A percentile compares a stretch with the other conserved stretches of the same genome.
Conservation (phyloP, 257 asterid species). For the Plantago ovata region DNA sequence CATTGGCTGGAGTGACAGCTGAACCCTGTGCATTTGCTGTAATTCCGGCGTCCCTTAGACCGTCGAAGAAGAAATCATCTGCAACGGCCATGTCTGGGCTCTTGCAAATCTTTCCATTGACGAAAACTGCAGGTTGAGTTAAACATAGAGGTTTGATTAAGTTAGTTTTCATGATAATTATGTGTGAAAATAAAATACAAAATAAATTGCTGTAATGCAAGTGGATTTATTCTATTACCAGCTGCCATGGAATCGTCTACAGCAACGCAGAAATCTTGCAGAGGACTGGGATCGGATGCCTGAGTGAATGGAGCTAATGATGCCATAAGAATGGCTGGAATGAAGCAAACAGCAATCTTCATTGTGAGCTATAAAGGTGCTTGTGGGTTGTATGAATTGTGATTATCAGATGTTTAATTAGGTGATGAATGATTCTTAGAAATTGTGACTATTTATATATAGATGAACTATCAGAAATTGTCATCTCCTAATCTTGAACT, state of each 20-base stretch:
- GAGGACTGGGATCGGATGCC: slow-evolving; percentile 26
- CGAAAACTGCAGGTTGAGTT: slow-evolving; percentile 17
- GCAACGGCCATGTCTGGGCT: slow-evolving; percentile 17
- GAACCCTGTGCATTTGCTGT: slow-evolving; percentile 12
- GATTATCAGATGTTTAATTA: background rate
- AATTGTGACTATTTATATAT: slow-evolving; percentile 8
- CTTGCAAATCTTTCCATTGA: slow-evolving; percentile 27
- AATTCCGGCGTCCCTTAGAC: slow-evolving; percentile 10
- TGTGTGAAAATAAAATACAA: background rate
- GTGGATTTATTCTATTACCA: background rate
- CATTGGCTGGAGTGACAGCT: slow-evolving; percentile 2
- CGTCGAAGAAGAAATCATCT: slow-evolving; percentile 16
- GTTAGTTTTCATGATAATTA: background rate
- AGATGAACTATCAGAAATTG: background rate
- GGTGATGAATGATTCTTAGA: slow-evolving; percentile 1
- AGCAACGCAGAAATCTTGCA: slow-evolving; percentile 31
- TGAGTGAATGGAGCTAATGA: background rate
- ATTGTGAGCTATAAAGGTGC: background rate
- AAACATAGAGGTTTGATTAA: background rate
- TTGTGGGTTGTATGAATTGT: too few species aligned
- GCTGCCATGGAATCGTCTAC: slow-evolving; percentile 18
- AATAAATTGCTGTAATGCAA: background rate
- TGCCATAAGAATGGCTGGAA: slow-evolving; percentile 5
- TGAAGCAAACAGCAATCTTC: background rate
- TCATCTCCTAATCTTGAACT: background rate